Evolutionary conservation across 306 rosid species (phyloP).

Genomic region (Crotalaria pallida): DNA sequence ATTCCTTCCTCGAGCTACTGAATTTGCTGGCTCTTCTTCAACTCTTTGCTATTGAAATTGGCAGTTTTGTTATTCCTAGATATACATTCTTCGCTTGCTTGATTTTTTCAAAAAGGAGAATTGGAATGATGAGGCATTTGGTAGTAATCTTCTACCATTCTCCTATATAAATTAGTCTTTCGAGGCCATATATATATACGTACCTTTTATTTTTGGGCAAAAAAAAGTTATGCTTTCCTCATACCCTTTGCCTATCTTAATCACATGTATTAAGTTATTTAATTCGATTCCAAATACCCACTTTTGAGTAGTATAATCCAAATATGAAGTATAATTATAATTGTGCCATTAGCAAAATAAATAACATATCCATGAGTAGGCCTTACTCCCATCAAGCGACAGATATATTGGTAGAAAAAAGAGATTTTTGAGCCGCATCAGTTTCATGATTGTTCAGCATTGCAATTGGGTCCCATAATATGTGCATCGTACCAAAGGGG

Average conservation of each 20-base stretch:
- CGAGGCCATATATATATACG: slow-evolving; percentile 55
- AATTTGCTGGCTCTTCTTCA: slow-evolving; percentile 51
- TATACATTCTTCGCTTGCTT: slow-evolving; percentile 34
- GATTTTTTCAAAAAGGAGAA: slow-evolving; percentile 43
- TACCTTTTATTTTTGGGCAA: slow-evolving; percentile 31
- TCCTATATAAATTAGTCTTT: slow-evolving; percentile 72
- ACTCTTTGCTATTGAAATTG: slow-evolving; percentile 62
- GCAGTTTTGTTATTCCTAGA: slow-evolving; percentile 64
- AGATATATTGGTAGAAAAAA: slow-evolving; percentile 29
- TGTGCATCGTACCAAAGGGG: slow-evolving; percentile 51
- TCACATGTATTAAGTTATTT: slow-evolving; percentile 17
- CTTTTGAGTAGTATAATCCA: slow-evolving; percentile 22
- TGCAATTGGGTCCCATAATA: slow-evolving; percentile 52
- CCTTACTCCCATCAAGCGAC: slow-evolving; percentile 59
- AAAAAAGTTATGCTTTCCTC: slow-evolving; percentile 42
- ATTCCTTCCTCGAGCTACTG: slow-evolving; percentile 95
- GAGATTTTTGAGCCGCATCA: slow-evolving; percentile 15
- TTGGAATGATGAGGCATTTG: slow-evolving; percentile 63
- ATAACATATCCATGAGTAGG: slow-evolving; percentile 26
- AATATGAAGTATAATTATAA: slow-evolving; percentile 3
- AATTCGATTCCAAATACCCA: slow-evolving; percentile 18
- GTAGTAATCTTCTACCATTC: slow-evolving; percentile 49
- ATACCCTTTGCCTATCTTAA: slow-evolving; percentile 1
- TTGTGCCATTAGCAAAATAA: slow-evolving; percentile 10
- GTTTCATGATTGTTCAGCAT: slow-evolving; percentile 38